Conservation (phyloP, 768 basidiomycete genomes). For the Clitopilus hobsonii region DNA sequence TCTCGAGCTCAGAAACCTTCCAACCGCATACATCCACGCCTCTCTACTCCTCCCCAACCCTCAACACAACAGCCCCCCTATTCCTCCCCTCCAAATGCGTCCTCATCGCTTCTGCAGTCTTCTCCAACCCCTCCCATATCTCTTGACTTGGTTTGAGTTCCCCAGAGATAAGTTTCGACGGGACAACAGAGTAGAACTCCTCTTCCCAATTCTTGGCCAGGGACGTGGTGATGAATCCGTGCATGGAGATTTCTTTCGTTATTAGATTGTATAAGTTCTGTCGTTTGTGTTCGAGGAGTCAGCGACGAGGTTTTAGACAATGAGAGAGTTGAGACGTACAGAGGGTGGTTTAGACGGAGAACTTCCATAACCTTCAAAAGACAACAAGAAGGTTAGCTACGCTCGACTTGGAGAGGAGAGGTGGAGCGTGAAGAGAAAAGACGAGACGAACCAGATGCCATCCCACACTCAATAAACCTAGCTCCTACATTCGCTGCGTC, state of each 20-base stretch:
- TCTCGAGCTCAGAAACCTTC: too few relatives aligned
- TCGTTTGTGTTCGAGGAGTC: not conserved
- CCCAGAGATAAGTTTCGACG: conserved; percentile 23
- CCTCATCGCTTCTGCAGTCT: too few relatives aligned
- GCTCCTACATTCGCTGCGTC: conserved; percentile 27
- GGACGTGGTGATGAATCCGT: conserved; percentile 28
- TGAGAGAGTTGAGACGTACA: not conserved
- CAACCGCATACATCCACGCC: too few relatives aligned
- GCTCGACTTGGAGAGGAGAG: not conserved
- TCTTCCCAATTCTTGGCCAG: conserved; percentile 19
- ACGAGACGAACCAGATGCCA: not conserved
- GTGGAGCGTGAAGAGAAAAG: not conserved
- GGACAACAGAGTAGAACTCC: conserved; percentile 26
- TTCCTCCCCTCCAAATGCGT: too few relatives aligned
- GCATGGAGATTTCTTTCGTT: conserved; percentile 28
- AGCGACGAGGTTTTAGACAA: not conserved
- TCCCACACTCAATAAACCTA: conserved; percentile 27
- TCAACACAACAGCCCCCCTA: too few relatives aligned
- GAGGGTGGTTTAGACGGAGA: not conserved
- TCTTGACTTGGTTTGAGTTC: conserved; percentile 18
- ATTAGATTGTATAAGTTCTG: conserved; percentile 19
- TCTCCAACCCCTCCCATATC: not conserved
- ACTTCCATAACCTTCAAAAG: not conserved
- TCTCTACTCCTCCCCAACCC: too few relatives aligned
- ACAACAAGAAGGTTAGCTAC: not conserved